Evolutionary conservation across 345 rosid species (phyloP).

Genomic region (Bruguiera sexangula): DNA sequence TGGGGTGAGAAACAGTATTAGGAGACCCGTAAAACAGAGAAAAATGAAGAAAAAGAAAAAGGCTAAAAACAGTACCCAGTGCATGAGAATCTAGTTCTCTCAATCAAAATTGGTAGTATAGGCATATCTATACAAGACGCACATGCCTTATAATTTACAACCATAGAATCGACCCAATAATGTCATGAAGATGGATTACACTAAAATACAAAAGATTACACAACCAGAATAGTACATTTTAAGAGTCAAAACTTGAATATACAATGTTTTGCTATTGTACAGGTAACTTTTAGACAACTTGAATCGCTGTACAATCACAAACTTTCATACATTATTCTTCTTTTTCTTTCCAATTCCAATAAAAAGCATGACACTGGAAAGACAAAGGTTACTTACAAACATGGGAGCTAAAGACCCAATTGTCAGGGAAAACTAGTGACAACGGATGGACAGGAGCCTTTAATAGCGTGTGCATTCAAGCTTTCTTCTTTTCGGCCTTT

Average conservation of each 20-base stretch:
- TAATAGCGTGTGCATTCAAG: constrained; percentile 8
- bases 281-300: background rate
- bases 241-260: constrained; percentile 12
- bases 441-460: constrained; percentile 7
- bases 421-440: background rate
- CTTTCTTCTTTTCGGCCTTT: constrained; percentile 1
- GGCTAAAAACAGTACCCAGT: too few species aligned
- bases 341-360: constrained; percentile 1
- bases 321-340: background rate
- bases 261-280: constrained; percentile 5
- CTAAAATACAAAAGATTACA: background rate
- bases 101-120: too few species aligned
- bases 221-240: background rate
- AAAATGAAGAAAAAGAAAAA: too few species aligned
- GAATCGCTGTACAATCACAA: constrained; percentile 10
- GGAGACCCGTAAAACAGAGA: background rate
- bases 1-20: background rate
- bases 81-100: too few species aligned
- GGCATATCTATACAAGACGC: background rate
- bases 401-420: constrained; percentile 10
- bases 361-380: constrained; percentile 15
- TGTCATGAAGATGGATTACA: background rate
- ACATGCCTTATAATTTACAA: background rate
- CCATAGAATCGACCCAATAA: too few species aligned
- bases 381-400: constrained; percentile 7